These are phyloP conservation scores for Alliaria petiolata DNA, from an alignment of 345 rosid genomes.

Conservation along the genomic window DNA sequence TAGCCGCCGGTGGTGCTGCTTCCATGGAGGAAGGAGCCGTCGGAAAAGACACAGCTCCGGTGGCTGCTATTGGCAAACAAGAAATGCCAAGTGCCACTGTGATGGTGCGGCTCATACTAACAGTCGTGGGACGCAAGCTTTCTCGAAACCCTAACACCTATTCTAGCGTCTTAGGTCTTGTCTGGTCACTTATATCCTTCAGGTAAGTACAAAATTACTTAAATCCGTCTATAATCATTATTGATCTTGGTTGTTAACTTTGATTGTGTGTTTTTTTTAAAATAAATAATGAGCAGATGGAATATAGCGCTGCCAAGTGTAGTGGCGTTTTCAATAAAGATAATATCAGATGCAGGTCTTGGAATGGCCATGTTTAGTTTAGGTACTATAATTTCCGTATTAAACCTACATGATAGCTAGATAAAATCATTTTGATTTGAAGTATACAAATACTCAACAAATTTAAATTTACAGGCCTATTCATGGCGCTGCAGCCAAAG, in stretches of 20 bases:
- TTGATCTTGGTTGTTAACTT: not conserved
- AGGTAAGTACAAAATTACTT: slow-evolving; percentile 37
- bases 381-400: slow-evolving; percentile 36
- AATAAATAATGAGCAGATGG: slow-evolving; percentile 42
- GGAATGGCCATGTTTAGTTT: slow-evolving; percentile 90
- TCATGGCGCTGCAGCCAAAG: slow-evolving; percentile 79
- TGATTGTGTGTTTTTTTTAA: not conserved
- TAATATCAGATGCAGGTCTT: slow-evolving; percentile 76
- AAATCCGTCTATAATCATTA: not conserved
- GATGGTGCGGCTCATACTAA: slow-evolving; percentile 90
- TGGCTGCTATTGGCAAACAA: slow-evolving; percentile 43
- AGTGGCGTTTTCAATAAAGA: slow-evolving; percentile 59
- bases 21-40: slow-evolving; percentile 41
- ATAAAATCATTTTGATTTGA: not conserved
- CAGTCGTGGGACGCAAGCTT: slow-evolving; percentile 99
- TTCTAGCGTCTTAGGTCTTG: slow-evolving; percentile 88
- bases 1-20: not conserved
- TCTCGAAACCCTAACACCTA: slow-evolving; percentile 94
- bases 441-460: not conserved
- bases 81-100: slow-evolving; percentile 92
- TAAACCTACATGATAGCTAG: not conserved
- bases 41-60: slow-evolving; percentile 39
- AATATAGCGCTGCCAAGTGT: slow-evolving; percentile 61
- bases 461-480: slow-evolving; percentile 43
- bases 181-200: slow-evolving; percentile 89